These are phyloP conservation scores for Neurospora sp. DNA, from an alignment of 495 filamentous ascomycete species.

Conservation along the genomic window DNA sequence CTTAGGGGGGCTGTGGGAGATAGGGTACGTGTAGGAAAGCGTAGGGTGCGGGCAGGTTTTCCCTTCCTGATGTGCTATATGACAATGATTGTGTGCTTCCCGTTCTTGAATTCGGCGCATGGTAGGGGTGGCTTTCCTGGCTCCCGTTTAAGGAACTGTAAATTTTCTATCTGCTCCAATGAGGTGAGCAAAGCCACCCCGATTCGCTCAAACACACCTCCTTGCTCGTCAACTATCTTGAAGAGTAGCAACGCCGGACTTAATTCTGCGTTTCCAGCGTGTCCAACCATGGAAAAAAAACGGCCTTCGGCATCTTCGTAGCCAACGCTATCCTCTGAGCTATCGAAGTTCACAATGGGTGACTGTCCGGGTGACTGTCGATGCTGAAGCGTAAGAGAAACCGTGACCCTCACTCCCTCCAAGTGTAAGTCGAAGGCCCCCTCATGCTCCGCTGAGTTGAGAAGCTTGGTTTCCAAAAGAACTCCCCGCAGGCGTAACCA, in stretches of 20 bases:
- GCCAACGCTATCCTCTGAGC: neutral
- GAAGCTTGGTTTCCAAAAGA: neutral
- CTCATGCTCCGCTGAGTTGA: neutral
- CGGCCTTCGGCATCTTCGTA: neutral
- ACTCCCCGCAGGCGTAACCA: neutral
- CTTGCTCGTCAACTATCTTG: neutral
- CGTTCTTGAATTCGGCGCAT: neutral
- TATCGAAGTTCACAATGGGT: neutral
- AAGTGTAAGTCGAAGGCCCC: neutral
- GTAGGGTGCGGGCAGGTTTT: too few species aligned
- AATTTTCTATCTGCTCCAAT: neutral
- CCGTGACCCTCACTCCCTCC: neutral
- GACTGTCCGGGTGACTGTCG: too few species aligned
- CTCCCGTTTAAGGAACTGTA: neutral
- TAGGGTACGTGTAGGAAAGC: too few species aligned
- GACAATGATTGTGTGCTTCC: neutral
- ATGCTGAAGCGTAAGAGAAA: rapidly evolving
- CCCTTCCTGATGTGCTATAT: neutral
- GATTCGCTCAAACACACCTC: neutral
- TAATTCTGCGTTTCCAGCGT: neutral
- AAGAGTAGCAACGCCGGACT: neutral
- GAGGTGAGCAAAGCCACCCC: too few species aligned
- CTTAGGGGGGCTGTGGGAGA: too few species aligned
- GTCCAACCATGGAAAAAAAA: neutral
- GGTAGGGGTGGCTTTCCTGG: neutral